Evolutionary conservation across 768 basidiomycete species (phyloP).

Genomic region (Tylopilus balloui): DNA sequence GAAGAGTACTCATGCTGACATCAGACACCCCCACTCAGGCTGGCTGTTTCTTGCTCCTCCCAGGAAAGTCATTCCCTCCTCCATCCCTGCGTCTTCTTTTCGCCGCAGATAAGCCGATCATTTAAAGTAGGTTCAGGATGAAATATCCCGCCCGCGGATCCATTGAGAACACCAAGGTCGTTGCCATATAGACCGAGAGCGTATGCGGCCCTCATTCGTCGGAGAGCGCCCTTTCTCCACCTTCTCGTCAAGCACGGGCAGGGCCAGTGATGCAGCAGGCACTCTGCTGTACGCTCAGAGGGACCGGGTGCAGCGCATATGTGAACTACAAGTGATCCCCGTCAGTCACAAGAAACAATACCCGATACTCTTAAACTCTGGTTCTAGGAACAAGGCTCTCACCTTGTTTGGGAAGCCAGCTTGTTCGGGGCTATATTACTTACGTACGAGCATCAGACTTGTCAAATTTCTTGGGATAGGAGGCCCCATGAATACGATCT

Average conservation of each 20-base stretch:
- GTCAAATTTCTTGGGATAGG: constrained; percentile 19
- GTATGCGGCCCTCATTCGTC: constrained; percentile 9
- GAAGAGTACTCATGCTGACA: constrained; percentile 3
- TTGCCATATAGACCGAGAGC: constrained; percentile 17
- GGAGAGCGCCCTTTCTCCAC: constrained; percentile 14
- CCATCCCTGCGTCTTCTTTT: constrained; percentile 14
- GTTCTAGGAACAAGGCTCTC: constrained; percentile 14
- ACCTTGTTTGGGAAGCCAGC: constrained; percentile 24
- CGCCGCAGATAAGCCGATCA: constrained; percentile 25
- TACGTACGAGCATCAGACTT: constrained; percentile 24
- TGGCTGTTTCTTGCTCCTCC: constrained; percentile 11
- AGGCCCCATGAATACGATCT: constrained; percentile 24
- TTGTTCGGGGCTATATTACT: constrained; percentile 13
- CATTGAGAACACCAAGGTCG: constrained; percentile 10
- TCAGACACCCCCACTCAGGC: constrained; percentile 1
- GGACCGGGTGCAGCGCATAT: background rate
- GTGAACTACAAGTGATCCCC: background rate
- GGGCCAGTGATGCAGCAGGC: constrained; percentile 7
- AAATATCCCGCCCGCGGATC: constrained; percentile 28
- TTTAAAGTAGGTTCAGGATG: constrained; percentile 7
- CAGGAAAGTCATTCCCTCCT: constrained; percentile 10
- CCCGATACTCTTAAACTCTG: constrained; percentile 18
- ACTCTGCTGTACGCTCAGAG: constrained; percentile 1
- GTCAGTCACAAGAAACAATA: constrained; percentile 7
- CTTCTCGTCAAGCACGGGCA: constrained; percentile 13